Base-by-base conservation (phyloP, 179 eudicot genomes). In the Patellifolia procumbens region DNA sequence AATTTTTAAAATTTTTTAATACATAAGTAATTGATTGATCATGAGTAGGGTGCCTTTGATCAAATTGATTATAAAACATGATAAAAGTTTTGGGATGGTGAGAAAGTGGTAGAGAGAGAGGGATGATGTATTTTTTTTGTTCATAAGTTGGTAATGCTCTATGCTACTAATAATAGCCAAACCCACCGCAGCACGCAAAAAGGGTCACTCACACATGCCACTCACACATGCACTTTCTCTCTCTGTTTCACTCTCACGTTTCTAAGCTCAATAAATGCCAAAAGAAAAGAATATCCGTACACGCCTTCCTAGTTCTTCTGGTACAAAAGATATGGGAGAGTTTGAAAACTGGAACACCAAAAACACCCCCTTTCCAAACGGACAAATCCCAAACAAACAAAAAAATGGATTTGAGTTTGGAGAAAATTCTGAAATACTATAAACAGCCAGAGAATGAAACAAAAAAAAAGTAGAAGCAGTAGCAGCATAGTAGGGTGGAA, bases 231-330 rank as follows among this genome's bases (percentile, higher is more conserved):
- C 34, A 26, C 31, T 55, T 64, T 67, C 65, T 65, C 65, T 56
- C 56, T 75, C 63, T 65, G 28, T 42, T 63, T 45, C 22, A 15
- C 28, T 15, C 37, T 80, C 76, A 76, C 76, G 74, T 80, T 80
- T 70, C 7, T 53, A 22, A 8, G 20, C 37, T n/a, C 81, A 82
- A 78, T 78, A 78, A 82, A 82, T 78, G 85, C 75, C 85, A 82
- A 78, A 82, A 82, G 26, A 82, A 78, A 82, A 82, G 85, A 82
- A 82, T 82, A 82, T 82, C 81, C 85, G 6, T 53, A 74, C 79
- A 78, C 76, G 77, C 58, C 76, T 74, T 59, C 70, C 75, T 74
- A 61, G 76, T 19, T 75, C 67, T 53, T 70, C 81, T 78, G 70
- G 69, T 67, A 42, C 81, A 53, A 74, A 48, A 58, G 69, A 60